Conservation (phyloP, 768 basidiomycete genomes). For the Strobilomyces confusus region DNA sequence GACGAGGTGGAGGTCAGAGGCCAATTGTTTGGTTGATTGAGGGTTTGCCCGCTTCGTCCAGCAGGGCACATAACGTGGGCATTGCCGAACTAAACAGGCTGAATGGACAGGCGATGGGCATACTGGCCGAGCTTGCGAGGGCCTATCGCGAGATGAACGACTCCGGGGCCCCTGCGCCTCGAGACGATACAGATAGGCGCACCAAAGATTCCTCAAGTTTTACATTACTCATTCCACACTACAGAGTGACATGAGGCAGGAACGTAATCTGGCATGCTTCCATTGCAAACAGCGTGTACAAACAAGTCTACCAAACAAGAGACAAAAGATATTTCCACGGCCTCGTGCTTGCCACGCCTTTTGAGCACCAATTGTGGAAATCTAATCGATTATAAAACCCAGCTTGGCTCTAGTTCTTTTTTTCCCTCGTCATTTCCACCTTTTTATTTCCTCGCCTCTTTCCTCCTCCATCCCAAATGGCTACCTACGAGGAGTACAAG, state of each 20-base stretch:
- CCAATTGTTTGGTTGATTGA: constrained; percentile 38
- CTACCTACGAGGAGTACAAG: constrained; percentile 34
- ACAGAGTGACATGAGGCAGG: too few relatives aligned
- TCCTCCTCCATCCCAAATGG: constrained; percentile 32
- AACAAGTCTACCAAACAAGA: too few relatives aligned
- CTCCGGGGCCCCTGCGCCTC: neutral
- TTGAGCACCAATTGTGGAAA: constrained; percentile 27
- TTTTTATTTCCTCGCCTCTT: constrained; percentile 27
- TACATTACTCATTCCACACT: too few relatives aligned
- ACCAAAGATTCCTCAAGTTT: too few relatives aligned
- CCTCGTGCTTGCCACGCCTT: constrained; percentile 53
- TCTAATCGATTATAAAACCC: constrained; percentile 49
- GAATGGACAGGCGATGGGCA: constrained; percentile 84
- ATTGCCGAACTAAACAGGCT: constrained; percentile 69
- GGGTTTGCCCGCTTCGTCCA: too few relatives aligned
- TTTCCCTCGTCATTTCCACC: constrained; percentile 22
- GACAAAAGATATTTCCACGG: constrained; percentile 19
- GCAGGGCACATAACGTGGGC: constrained; percentile 66
- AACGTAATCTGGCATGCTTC: constrained; percentile 2
- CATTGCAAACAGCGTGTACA: neutral
- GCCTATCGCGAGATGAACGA: constrained; percentile 49
- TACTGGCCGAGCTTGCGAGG: constrained; percentile 60
- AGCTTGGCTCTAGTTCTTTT: constrained; percentile 16
- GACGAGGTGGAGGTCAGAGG: constrained; percentile 68
- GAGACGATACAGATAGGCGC: too few relatives aligned